These are phyloP conservation scores for Sclerotinia spermophila DNA, from an alignment of 2,329 filamentous ascomycete species.

Conservation along the genomic window DNA sequence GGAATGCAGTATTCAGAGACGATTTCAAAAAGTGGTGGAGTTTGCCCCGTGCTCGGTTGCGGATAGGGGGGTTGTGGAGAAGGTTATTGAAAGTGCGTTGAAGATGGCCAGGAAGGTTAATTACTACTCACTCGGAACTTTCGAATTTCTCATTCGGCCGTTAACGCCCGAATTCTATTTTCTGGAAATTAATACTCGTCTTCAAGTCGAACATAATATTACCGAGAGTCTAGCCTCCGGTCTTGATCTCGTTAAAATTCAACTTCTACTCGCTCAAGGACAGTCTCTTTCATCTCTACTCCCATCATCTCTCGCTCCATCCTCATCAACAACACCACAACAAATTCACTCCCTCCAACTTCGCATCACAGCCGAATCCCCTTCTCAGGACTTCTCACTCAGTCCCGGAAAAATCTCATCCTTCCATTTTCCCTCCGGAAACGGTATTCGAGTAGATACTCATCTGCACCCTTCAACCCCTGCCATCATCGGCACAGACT, in stretches of 20 bases:
- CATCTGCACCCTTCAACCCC: constrained; percentile 39
- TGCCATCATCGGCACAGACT: constrained; percentile 45
- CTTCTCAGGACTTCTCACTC: constrained; percentile 47
- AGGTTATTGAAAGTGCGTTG: constrained; percentile 46
- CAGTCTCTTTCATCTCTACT: constrained; percentile 35
- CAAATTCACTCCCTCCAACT: constrained; percentile 43
- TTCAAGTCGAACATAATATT: constrained; percentile 36
- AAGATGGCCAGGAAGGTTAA: constrained; percentile 50
- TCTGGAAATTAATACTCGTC: constrained; percentile 33
- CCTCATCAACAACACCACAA: constrained; percentile 35
- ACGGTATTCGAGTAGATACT: constrained; percentile 49
- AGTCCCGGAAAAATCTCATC: constrained; percentile 57
- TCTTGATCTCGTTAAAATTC: constrained; percentile 36
- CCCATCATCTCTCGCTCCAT: constrained; percentile 33
- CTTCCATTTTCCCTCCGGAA: constrained; percentile 53
- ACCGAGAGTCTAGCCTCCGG: constrained; percentile 40
- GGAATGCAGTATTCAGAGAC: constrained; percentile 50
- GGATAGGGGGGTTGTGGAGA: constrained; percentile 40
- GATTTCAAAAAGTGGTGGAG: constrained; percentile 52
- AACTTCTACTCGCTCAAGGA: constrained; percentile 40
- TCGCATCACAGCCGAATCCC: constrained; percentile 44
- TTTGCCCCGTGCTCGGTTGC: constrained; percentile 65
- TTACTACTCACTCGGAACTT: constrained; percentile 59
- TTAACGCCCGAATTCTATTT: constrained; percentile 43
- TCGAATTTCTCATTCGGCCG: constrained; percentile 59